Base-by-base conservation (phyloP, 108 stramenopile species). In the Fistulifera solaris region DNA sequence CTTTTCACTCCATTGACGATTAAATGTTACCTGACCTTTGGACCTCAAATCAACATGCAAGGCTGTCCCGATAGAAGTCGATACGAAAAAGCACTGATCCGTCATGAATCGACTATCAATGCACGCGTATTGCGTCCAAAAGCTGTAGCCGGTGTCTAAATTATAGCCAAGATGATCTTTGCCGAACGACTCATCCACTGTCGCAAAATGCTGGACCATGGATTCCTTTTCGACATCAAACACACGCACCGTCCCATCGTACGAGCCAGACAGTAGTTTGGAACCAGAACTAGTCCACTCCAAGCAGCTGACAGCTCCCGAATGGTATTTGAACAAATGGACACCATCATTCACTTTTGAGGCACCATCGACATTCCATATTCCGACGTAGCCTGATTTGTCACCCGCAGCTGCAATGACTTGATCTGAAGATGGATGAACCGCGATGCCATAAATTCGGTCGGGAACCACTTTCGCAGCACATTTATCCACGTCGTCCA, bases 391-490 rank as follows among this genome's bases (percentile, higher is more conserved):
- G 0, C 86, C 86, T 26, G 23, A 15, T 43, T 87, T 87, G 45
- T 87, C 86, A 10, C 86, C 86, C 0, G 84, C 84, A 55, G 78
- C 68, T 14, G 68, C 83, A 42, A 89, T 59, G 1, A 85, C 40
- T 35, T 62, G 54, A 38, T 70, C 28, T 2, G 71, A 57, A 11
- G 75, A 77, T 0, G 88, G 88, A 72, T 89, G 84, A 31, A 72
- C 66, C 15, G 70, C 63, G 15, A 89, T 68, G 40, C 66, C 56
- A 53, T 84, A 89, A 56, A 89, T 79, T 19, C 82, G 69, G 22
- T 83, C 88, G 1, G 84, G 88, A 8, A 72, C 73, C 10, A 90
- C 80, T 61, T 90, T 90, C 38, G 84, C 81, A 11, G 74, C 72
- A 45, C 65, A 61, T n/a, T 75, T 67, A 23, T 64, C 56, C 42